Base-by-base conservation (phyloP, 2,329 filamentous ascomycete species). In the Didymella pinodella region DNA sequence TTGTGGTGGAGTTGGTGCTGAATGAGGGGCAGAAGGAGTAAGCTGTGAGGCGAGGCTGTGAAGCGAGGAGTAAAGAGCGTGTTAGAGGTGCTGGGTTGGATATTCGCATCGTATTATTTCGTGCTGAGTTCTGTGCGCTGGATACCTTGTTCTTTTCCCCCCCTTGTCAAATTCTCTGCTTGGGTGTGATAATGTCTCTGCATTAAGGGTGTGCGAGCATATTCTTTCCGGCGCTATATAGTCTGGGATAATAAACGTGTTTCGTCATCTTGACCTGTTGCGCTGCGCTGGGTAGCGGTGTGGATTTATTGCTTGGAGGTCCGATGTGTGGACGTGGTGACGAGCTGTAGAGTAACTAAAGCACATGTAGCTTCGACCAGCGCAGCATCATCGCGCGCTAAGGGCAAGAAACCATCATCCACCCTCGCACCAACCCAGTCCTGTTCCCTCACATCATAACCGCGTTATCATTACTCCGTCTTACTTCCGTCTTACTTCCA, bases 1-100 rank as follows among this genome's bases (percentile, higher is more conserved):
- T 99, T 65, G 88, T 99, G 63, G 82, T 98, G 63, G 95, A 99
- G 80, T 84, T 99, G 84, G 80, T 97, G 65, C 85, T 98, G 67
- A 98, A 98, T 76, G 91, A 96, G 71, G 93, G 92, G 6, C 90
- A 94, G 63, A 85, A 83, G 69, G 84, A 86, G 63, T 79, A 56
- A 64, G 14, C n/a, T 18, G 18, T 1, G 18, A 18, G 18, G 18
- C 18, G 18, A 18, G 18, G 18, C 18, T 18, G 18, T 18, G 18
- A 18, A 22, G 22, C 22, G 22, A 22, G 22, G 2, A 22, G 22
- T 22, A 22, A 22, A 22, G 22, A 22, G 22, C 22, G 22, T 22
- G 3, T 2, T 3, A 22, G 22, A 22, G 22, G 31, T 32, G 12
- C 16, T 5, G 12, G 16, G 36, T 44, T 18, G 44, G 20, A n/a